These are phyloP conservation scores for Fusarium sp. DNA, from an alignment of 2,329 filamentous ascomycete genomes.

Conservation along the genomic window DNA sequence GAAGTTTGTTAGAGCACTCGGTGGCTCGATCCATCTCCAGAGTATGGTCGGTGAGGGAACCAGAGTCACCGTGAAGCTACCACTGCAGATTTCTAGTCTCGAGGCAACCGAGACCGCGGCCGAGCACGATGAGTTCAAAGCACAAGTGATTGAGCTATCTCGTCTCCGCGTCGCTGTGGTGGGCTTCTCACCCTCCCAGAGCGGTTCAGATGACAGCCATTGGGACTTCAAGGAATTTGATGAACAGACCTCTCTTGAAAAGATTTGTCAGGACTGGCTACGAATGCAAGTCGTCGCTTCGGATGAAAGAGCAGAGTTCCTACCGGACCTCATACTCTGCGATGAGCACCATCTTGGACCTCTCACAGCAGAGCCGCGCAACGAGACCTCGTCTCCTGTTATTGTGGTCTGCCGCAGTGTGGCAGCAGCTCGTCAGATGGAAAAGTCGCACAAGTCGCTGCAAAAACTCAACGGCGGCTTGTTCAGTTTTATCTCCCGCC, in stretches of 20 bases:
- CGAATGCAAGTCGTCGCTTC: conserved; percentile 26
- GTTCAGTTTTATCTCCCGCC: conserved; percentile 51
- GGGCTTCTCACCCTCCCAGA: background rate
- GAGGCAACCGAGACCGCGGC: conserved; percentile 1
- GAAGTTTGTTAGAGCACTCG: conserved; percentile 64
- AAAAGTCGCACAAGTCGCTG: conserved; percentile 31
- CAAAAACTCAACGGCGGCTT: conserved; percentile 31
- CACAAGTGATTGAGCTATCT: conserved; percentile 42
- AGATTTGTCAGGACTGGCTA: conserved; percentile 23
- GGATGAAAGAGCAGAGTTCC: background rate
- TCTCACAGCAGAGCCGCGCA: background rate
- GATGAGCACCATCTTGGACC: conserved; percentile 14
- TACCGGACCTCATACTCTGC: conserved; percentile 45
- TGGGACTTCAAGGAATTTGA: conserved; percentile 15
- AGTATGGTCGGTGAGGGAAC: conserved; percentile 53
- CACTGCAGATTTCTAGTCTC: conserved; percentile 30
- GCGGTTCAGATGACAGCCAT: background rate
- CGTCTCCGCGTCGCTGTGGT: conserved; percentile 42
- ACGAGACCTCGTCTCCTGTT: conserved; percentile 32
- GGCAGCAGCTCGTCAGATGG: conserved; percentile 41
- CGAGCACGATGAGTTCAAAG: conserved; percentile 41
- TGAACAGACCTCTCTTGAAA: conserved; percentile 9
- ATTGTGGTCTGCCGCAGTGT: conserved; percentile 49
- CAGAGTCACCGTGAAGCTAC: conserved; percentile 46
- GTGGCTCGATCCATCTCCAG: conserved; percentile 64